Base-by-base conservation (phyloP, 805 yeast species). In the Zygotorulaspora sp. region DNA sequence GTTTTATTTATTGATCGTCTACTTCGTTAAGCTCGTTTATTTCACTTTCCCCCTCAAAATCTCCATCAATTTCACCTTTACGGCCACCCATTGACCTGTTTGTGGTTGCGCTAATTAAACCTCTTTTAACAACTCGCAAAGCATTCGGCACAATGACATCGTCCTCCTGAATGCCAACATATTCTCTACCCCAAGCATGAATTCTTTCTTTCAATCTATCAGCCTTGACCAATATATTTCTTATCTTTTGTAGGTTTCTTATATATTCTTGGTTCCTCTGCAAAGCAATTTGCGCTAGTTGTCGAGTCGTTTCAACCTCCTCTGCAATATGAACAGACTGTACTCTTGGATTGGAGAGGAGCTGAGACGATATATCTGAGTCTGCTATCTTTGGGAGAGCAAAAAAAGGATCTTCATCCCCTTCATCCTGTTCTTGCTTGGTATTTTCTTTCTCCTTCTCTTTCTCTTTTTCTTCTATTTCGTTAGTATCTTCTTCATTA, bases 251-350 rank as follows among this genome's bases (percentile, higher is more conserved):
- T 52, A 92, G 66, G 44, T 88, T 83, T 52, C 90, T 72, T 35
- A 88, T 80, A 57, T 82, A 90, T 61, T 92, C 97, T 55, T 86
- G 88, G 41, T 80, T 76, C 44, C 90, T 77, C 60, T 89, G 95
- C 30, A 87, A 67, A 0, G 83, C 82, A 30, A 81, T 87, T 67
- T 74, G 96, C 36, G 76, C 78, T 58, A 78, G 70, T 52, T 83
- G 89, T 45, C 90, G 67, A 1, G 84, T 69, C 33, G 79, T 83
- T 48, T 80, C 84, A 4, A 86, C 83, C 22, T 71, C 72, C 26
- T 75, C 81, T 0, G 68, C 63, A 3, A 66, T 55, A n/a, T 72
- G 56, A 1, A 80, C 81, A 40, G 66, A 71, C 46, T 76, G 65
- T 18, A 71, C 68, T 53, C 78, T 40, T 12, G 47, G 7, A 10